Evolutionary conservation across 306 rosid genomes (phyloP).

Genomic region (Datisca glomerata): DNA sequence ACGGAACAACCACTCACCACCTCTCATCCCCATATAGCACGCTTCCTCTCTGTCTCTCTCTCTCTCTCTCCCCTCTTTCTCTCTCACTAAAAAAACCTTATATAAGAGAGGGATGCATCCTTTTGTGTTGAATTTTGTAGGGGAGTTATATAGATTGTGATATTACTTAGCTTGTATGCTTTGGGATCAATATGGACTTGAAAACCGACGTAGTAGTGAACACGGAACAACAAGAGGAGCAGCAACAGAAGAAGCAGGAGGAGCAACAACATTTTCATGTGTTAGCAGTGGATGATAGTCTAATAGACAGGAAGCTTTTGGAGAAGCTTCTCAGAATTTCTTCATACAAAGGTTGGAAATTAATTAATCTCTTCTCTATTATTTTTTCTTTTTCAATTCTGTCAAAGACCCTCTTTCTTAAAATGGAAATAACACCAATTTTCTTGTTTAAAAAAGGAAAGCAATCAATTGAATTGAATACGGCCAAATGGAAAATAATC

Average conservation of each 20-base stretch:
- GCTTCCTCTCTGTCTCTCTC: constrained; percentile 11
- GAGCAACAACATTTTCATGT: constrained; percentile 66
- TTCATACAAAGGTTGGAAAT: constrained; percentile 51
- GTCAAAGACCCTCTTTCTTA: too few relatives aligned
- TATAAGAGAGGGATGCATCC: neutral
- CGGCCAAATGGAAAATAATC: too few relatives aligned
- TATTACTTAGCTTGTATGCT: neutral
- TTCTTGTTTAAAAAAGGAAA: too few relatives aligned
- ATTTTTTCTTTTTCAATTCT: neutral
- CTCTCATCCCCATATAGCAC: constrained; percentile 31
- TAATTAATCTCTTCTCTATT: neutral
- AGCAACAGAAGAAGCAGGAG: neutral
- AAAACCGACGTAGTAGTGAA: constrained; percentile 19
- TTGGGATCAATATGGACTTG: constrained; percentile 21
- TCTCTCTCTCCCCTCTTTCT: constrained; percentile 2
- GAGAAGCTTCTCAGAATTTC: constrained; percentile 73
- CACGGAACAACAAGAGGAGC: neutral
- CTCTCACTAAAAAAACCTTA: neutral
- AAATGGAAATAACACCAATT: too few relatives aligned
- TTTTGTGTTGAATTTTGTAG: neutral
- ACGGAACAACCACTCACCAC: constrained; percentile 24
- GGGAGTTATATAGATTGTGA: neutral
- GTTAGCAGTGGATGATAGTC: constrained; percentile 82
- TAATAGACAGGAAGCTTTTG: constrained; percentile 63
- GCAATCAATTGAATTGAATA: too few relatives aligned